A percentile compares a stretch with the other conserved stretches of the same genome.
These are phyloP conservation scores for Xylariaceae sp. DNA, from an alignment of 2,329 filamentous ascomycete genomes.

Conservation along the genomic window DNA sequence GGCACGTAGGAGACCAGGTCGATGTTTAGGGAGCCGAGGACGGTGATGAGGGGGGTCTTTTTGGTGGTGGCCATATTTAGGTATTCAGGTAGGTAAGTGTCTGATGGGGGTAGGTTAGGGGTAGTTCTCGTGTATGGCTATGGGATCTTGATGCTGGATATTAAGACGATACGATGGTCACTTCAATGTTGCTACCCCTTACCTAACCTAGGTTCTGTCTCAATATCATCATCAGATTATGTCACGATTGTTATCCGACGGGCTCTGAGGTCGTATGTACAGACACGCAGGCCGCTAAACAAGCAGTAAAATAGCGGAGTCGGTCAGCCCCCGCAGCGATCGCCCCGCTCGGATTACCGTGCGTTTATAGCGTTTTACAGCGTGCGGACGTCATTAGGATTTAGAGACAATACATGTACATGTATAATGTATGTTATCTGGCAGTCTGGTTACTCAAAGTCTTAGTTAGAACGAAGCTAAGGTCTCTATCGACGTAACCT, in stretches of 20 bases:
- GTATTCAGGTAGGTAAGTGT: not conserved
- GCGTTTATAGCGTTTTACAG: too few species aligned
- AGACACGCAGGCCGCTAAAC: slow-evolving; percentile 23
- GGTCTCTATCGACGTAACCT: too few species aligned
- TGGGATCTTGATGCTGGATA: too few species aligned
- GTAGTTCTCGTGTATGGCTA: not conserved
- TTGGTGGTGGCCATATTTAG: slow-evolving; percentile 18
- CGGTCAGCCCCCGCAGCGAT: slow-evolving; percentile 13
- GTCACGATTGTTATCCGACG: not conserved
- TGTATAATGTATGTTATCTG: too few species aligned
- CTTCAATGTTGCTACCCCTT: too few species aligned
- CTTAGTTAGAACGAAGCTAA: too few species aligned
- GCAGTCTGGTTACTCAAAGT: too few species aligned
- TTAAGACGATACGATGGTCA: too few species aligned
- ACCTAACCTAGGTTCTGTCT: not conserved
- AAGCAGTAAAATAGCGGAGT: slow-evolving; percentile 26
- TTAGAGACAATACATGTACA: not conserved
- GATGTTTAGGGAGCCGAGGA: slow-evolving; percentile 92
- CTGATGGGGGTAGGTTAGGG: not conserved
- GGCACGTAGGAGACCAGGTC: slow-evolving; percentile 89
- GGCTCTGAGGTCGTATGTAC: slow-evolving; percentile 10
- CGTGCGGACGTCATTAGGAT: not conserved
- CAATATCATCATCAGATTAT: not conserved
- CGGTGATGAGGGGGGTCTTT: slow-evolving; percentile 62
- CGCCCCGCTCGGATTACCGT: too few species aligned